Percentiles rank a stretch among this genome's conserved stretches.
Conservation (phyloP, 257 asterid species). For the Leptodermis oblonga region DNA sequence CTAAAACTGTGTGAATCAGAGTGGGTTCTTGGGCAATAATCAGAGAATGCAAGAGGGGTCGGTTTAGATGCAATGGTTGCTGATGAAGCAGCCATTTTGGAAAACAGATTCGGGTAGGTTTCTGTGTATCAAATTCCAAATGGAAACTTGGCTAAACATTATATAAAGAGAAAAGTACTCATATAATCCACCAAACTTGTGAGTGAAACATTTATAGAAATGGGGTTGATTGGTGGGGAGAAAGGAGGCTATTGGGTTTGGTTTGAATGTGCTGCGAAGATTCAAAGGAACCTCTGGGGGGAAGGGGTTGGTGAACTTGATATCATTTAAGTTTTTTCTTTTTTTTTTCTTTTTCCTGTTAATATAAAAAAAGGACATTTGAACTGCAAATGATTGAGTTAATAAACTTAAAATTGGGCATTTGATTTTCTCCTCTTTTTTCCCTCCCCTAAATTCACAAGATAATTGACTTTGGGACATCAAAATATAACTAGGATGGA, state of each 20-base stretch:
- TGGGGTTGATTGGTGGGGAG: conserved; percentile 2
- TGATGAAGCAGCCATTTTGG: conserved; percentile 42
- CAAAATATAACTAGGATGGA: too few species aligned
- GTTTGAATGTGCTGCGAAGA: neutral
- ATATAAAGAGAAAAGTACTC: too few species aligned
- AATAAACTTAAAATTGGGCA: too few species aligned
- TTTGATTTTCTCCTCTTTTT: too few species aligned
- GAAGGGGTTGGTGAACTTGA: too few species aligned
- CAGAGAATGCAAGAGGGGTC: conserved; percentile 8
- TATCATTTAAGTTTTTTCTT: too few species aligned
- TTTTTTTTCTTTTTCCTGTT: too few species aligned
- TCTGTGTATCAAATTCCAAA: neutral
- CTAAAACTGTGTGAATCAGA: conserved; percentile 24
- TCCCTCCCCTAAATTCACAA: too few species aligned
- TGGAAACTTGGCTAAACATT: neutral
- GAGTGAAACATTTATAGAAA: neutral
- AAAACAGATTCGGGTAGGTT: conserved; percentile 4
- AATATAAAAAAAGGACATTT: too few species aligned
- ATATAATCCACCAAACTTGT: conserved; percentile 4
- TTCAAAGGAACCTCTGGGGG: too few species aligned
- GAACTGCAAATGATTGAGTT: too few species aligned
- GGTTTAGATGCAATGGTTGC: conserved; percentile 22
- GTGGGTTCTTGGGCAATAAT: conserved; percentile 11
- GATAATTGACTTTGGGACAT: too few species aligned
- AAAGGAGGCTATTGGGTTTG: neutral